Base-by-base conservation (phyloP, 1,139 yeast genomes). In the Yamadazyma mexicana region DNA sequence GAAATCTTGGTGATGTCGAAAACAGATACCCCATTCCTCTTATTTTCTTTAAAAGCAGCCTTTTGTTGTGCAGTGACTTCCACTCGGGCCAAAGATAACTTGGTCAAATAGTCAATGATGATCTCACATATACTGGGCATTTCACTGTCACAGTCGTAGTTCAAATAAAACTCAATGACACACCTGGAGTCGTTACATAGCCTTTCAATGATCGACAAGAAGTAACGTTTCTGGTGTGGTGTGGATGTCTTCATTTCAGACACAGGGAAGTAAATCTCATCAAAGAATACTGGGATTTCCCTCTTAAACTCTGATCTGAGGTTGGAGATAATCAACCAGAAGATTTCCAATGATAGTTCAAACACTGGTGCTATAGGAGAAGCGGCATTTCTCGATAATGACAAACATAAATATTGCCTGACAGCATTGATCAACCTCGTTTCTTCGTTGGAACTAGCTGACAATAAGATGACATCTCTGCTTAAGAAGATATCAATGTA, bases 241-340 rank as follows among this genome's bases (percentile, higher is more conserved):
- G 97, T 88, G 1, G 97, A 87, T 1, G 95, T 81, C 54, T 83
- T 86, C 83, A 92, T 79, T 55, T 92, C 98, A 37, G 94, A 79
- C 33, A 94, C 88, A 4, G 98, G 97, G 64, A 92, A 86, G 61
- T 92, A 94, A 35, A 92, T 88, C 56, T 92, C 98, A 40, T 84
- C 87, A 68, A 92, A 79, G 56, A 94, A 87, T 0, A 94, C 96
- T 1, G 96, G 96, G 36, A 94, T 87, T 59, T 92, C 98, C 50
- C 84, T 77, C 59, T 91, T 91, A 65, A 92, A 89, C 51, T 87
- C 94, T 5, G 86, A 77, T 55, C 98, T 79, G 52, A 94, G 69
- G 52, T 89, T 86, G 17, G 91, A 80, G 35, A 91, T 72, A 49
- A 94, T 72, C 36, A 91, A 66, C 96, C 97, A 92, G 63, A 91